These are phyloP conservation scores for Rhodamnia rubescens DNA, from an alignment of 345 rosid genomes.

Conservation along the genomic window DNA sequence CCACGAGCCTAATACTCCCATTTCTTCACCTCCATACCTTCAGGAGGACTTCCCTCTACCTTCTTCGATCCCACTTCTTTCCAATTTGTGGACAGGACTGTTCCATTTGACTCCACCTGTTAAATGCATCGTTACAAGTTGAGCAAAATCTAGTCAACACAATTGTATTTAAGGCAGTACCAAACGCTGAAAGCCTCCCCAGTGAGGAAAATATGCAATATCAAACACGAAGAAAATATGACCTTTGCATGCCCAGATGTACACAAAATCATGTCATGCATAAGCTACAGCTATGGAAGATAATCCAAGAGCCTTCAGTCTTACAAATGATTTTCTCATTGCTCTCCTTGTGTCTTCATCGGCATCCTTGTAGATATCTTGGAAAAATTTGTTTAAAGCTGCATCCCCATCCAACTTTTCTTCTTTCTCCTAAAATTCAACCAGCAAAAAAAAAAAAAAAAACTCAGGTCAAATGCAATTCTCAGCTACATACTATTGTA, in stretches of 20 bases:
- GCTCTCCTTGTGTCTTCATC: conserved; percentile 90
- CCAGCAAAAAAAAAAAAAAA: background rate
- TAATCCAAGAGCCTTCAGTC: conserved; percentile 4
- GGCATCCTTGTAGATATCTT: conserved; percentile 60
- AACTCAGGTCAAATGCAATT: background rate
- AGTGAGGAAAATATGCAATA: background rate
- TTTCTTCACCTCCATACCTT: conserved; percentile 90
- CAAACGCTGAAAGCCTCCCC: background rate
- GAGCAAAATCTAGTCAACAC: background rate
- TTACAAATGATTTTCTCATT: conserved; percentile 93
- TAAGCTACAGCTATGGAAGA: background rate
- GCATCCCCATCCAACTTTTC: conserved; percentile 97
- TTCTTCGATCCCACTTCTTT: conserved; percentile 81
- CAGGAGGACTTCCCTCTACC: conserved; percentile 89
- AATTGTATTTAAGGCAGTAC: background rate
- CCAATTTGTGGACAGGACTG: conserved; percentile 97
- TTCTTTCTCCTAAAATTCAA: conserved; percentile 70
- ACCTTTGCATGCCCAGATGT: background rate
- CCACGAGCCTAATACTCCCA: conserved; percentile 44
- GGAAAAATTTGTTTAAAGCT: conserved; percentile 87
- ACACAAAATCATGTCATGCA: background rate
- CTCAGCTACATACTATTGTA: background rate
- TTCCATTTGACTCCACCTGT: conserved; percentile 89
- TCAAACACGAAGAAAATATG: background rate
- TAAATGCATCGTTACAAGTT: background rate